phyloP scores from a whole-genome alignment of 1,139 yeast genomes.

The Pichia sp. region DNA sequence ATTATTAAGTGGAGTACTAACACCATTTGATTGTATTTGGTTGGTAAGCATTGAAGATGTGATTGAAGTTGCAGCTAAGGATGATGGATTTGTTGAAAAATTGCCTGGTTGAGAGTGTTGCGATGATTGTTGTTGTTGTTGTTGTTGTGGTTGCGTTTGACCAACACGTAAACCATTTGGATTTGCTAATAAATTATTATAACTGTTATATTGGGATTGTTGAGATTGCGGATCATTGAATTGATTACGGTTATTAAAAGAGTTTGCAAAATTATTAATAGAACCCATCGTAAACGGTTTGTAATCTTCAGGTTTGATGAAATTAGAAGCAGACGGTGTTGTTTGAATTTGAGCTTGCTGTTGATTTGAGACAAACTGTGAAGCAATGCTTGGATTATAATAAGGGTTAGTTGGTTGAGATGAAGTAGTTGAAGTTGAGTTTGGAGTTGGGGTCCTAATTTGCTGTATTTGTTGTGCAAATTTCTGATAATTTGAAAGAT shows the following conservation, averaged over 20 bases:
- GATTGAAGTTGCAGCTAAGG: background rate
- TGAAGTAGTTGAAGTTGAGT: constrained; percentile 1
- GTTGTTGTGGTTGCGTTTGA: too few species aligned
- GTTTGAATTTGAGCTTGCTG: constrained; percentile 5
- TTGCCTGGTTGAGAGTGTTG: background rate
- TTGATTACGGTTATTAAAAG: background rate
- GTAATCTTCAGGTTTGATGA: background rate
- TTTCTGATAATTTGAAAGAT: constrained; percentile 14
- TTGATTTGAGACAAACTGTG: constrained; percentile 6
- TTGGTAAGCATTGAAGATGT: constrained; percentile 7
- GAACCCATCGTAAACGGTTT: background rate
- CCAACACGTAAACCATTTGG: constrained; percentile 4
- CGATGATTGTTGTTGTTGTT: too few species aligned
- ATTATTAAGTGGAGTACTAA: constrained; percentile 10
- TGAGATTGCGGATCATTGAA: constrained; percentile 6
- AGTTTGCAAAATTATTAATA: too few species aligned
- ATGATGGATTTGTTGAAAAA: background rate
- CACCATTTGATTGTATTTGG: constrained; percentile 9
- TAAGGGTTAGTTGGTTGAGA: constrained; percentile 8
- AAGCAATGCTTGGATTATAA: constrained; percentile 5
- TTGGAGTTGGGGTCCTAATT: constrained; percentile 10
- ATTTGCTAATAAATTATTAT: background rate
- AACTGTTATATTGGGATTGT: background rate
- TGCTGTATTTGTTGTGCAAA: constrained; percentile 16
- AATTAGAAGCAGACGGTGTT: background rate